Percentiles rank a stretch among this genome's conserved stretches.
Evolutionary conservation across 2,329 filamentous ascomycete genomes (phyloP).

Genomic region (Colletotrichum tropicicola): DNA sequence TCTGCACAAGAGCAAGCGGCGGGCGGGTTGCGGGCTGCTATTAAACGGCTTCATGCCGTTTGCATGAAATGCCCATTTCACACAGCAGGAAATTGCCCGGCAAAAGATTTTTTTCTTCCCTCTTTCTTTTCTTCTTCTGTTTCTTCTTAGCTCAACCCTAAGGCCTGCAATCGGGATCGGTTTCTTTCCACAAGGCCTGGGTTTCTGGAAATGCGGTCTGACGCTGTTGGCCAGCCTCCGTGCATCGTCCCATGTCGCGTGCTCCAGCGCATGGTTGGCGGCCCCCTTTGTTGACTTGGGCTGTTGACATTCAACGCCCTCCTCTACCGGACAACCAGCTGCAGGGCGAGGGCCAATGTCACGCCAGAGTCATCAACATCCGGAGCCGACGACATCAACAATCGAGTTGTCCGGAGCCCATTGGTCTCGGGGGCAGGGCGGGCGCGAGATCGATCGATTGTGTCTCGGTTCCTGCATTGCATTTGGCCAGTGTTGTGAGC

Average conservation of each 20-base stretch:
- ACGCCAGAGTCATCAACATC: background rate
- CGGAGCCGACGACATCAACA: background rate
- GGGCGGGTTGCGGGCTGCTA: no score
- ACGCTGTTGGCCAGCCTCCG: background rate
- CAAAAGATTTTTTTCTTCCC: background rate
- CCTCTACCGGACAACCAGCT: slow-evolving; percentile 26
- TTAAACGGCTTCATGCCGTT: slow-evolving; percentile 20
- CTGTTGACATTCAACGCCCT: slow-evolving; percentile 19
- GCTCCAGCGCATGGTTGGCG: background rate
- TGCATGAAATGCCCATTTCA: slow-evolving; percentile 22
- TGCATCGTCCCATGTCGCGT: slow-evolving; percentile 31
- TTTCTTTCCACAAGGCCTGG: background rate
- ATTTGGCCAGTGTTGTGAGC: background rate
- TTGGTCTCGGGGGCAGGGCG: background rate
- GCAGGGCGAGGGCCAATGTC: background rate
- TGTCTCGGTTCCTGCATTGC: slow-evolving; percentile 9
- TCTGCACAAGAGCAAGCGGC: background rate
- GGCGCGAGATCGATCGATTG: slow-evolving; percentile 6
- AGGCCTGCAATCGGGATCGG: background rate
- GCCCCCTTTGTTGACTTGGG: slow-evolving; percentile 20
- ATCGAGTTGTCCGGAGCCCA: background rate
- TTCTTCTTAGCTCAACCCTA: background rate
- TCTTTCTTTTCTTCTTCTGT: background rate
- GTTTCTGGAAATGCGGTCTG: slow-evolving; percentile 15
- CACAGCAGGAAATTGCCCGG: background rate